These are phyloP conservation scores for Chlorella sp. DNA, from an alignment of 139 green algal genomes.

Conservation along the genomic window DNA sequence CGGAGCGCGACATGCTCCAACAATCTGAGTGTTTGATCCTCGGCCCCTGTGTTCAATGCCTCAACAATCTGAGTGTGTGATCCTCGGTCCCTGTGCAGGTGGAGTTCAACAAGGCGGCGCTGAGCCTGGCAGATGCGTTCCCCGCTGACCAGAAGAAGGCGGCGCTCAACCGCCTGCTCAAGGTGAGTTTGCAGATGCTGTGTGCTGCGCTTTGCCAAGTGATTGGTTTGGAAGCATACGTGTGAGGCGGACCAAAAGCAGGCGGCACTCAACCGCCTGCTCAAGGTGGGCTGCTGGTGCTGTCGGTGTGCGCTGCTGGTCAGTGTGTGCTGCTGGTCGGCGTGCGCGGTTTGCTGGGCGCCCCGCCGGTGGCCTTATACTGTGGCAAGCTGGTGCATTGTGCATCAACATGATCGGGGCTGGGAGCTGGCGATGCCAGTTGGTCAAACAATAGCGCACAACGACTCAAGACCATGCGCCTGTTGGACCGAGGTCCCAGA, in stretches of 20 bases:
- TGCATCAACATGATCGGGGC: not conserved
- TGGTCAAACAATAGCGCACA: no score
- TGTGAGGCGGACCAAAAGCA: conserved; percentile 94
- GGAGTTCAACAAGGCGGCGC: conserved; percentile 99
- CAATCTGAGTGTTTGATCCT: no score
- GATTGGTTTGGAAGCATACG: no score
- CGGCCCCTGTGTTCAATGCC: not conserved
- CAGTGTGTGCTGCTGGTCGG: no score
- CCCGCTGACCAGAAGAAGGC: conserved; percentile 91
- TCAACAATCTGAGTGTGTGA: no score
- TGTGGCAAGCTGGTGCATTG: no score
- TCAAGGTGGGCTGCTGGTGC: conserved; percentile 91
- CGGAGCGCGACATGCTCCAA: no score
- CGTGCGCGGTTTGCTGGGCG: no score
- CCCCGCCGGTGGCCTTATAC: no score
- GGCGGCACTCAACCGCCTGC: conserved; percentile 88
- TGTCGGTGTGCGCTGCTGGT: no score
- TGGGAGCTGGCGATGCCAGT: not conserved
- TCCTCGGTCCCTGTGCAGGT: conserved; percentile 52
- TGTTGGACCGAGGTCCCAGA: not conserved
- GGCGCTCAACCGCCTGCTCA: conserved; percentile 93
- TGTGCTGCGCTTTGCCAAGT: no score
- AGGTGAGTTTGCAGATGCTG: no score
- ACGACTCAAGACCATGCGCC: not conserved
- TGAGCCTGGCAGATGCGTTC: conserved; percentile 88